These are phyloP conservation scores for Diaporthe eres DNA, from an alignment of 2,329 filamentous ascomycete genomes.

Conservation along the genomic window DNA sequence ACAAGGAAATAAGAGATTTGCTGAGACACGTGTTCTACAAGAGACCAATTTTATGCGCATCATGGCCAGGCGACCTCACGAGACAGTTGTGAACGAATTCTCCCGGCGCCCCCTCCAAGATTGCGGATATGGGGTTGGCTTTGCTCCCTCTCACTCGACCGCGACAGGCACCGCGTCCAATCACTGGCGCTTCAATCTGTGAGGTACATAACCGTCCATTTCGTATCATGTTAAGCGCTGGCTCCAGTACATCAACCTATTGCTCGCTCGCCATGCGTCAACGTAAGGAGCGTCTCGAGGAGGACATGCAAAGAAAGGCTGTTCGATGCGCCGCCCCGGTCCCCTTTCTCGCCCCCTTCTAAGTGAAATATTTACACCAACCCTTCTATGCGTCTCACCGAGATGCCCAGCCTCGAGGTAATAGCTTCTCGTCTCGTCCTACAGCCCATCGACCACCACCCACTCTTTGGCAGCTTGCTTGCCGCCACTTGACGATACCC, in stretches of 20 bases:
- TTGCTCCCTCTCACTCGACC: background rate
- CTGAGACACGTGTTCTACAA: rapidly evolving
- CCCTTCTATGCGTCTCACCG: background rate
- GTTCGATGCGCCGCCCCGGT: background rate
- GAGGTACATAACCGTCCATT: background rate
- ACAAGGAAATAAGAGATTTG: background rate
- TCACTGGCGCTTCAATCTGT: background rate
- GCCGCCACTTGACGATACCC: background rate
- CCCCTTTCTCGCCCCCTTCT: background rate
- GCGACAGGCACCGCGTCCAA: background rate
- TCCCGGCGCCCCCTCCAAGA: background rate
- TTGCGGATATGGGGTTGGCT: background rate
- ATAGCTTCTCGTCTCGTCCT: background rate
- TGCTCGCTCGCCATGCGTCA: background rate
- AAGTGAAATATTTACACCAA: background rate
- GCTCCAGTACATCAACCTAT: background rate
- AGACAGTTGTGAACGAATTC: background rate
- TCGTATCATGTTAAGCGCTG: too few species aligned
- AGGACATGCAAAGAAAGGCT: background rate
- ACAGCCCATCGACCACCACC: background rate
- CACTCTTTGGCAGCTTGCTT: background rate
- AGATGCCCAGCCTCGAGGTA: background rate
- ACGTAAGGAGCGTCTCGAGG: background rate
- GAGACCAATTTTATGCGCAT: rapidly evolving
- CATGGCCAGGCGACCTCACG: background rate